Evolutionary conservation across 495 filamentous ascomycete genomes (phyloP).

Genomic region (Elasticomyces elasticus): DNA sequence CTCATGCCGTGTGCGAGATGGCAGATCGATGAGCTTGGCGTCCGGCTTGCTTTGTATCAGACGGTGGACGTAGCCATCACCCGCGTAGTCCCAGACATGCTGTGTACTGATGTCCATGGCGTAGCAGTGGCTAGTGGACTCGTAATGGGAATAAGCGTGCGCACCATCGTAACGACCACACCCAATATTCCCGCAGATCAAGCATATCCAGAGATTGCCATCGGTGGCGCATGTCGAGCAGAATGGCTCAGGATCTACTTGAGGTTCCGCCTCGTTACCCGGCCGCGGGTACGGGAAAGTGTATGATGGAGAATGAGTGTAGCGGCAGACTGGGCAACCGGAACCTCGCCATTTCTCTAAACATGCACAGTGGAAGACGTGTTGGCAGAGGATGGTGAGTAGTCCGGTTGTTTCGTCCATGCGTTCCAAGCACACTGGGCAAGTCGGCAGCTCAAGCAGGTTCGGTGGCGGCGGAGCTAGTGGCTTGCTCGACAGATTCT

Average conservation of each 20-base stretch:
- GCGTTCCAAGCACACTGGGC: slow-evolving; percentile 89
- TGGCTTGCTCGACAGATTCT: slow-evolving; percentile 60
- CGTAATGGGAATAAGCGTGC: slow-evolving; percentile 90
- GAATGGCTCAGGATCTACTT: slow-evolving; percentile 35
- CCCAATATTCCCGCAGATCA: slow-evolving; percentile 88
- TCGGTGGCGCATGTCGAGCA: slow-evolving; percentile 69
- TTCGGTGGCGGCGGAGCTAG: slow-evolving; percentile 85
- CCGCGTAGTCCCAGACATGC: slow-evolving; percentile 94
- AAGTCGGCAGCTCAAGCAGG: slow-evolving; percentile 86
- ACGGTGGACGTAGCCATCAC: slow-evolving; percentile 90
- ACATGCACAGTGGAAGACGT: slow-evolving; percentile 96
- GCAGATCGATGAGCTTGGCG: slow-evolving; percentile 70
- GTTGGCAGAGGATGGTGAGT: slow-evolving; percentile 91
- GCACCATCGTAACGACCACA: slow-evolving; percentile 90
- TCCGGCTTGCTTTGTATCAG: slow-evolving; percentile 87
- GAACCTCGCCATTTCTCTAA: slow-evolving; percentile 91
- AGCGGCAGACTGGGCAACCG: slow-evolving; percentile 90
- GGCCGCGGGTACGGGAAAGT: slow-evolving; percentile 24
- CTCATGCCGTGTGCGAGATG: slow-evolving; percentile 36
- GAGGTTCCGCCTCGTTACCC: slow-evolving; percentile 15
- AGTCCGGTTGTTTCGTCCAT: slow-evolving; percentile 97
- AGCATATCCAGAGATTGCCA: slow-evolving; percentile 70
- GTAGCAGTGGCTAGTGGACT: slow-evolving; percentile 78
- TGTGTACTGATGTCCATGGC: slow-evolving; percentile 87
- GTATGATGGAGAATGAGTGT: slow-evolving; percentile 47